Conservation (phyloP, 139 green algal species). For the Chlamydomonas sp. region DNA sequence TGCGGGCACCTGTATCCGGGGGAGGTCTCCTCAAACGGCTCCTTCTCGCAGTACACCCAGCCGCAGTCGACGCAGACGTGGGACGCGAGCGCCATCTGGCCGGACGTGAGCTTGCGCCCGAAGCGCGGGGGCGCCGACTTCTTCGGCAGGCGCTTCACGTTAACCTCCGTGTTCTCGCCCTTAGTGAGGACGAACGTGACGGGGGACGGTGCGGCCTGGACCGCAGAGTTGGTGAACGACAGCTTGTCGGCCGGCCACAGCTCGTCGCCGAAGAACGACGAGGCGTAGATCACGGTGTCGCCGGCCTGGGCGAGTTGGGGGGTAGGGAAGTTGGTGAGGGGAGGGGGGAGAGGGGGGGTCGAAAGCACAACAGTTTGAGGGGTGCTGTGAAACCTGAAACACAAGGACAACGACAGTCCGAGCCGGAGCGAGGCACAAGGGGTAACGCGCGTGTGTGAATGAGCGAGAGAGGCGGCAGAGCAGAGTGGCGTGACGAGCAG, state of each 20-base stretch:
- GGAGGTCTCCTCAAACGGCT: slow-evolving; percentile 24
- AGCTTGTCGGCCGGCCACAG: slow-evolving; percentile 88
- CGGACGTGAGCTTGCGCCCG: slow-evolving; percentile 78
- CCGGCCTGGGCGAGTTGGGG: too few species aligned
- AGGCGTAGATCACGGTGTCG: slow-evolving; percentile 55
- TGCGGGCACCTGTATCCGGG: slow-evolving; percentile 19
- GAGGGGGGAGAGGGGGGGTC: background rate
- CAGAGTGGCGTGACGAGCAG: too few species aligned
- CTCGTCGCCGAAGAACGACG: slow-evolving; percentile 95
- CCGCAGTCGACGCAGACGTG: slow-evolving; percentile 95
- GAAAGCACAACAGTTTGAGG: background rate
- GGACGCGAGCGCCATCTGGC: slow-evolving; percentile 76
- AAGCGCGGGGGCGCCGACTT: slow-evolving; percentile 81
- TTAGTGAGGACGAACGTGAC: slow-evolving; percentile 56
- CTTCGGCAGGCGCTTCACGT: slow-evolving; percentile 93
- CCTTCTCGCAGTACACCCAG: slow-evolving; percentile 72
- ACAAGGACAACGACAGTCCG: background rate
- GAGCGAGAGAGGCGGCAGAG: too few species aligned
- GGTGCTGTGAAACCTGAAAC: background rate
- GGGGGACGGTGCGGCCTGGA: slow-evolving; percentile 49
- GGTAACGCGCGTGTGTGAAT: too few species aligned
- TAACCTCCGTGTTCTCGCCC: slow-evolving; percentile 76
- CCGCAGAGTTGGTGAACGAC: slow-evolving; percentile 41
- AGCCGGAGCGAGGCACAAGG: background rate
- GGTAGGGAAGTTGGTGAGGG: too few species aligned